These are phyloP conservation scores for Blakeslea trispora DNA, from an alignment of 371 early-diverging fungal species.

Conservation along the genomic window DNA sequence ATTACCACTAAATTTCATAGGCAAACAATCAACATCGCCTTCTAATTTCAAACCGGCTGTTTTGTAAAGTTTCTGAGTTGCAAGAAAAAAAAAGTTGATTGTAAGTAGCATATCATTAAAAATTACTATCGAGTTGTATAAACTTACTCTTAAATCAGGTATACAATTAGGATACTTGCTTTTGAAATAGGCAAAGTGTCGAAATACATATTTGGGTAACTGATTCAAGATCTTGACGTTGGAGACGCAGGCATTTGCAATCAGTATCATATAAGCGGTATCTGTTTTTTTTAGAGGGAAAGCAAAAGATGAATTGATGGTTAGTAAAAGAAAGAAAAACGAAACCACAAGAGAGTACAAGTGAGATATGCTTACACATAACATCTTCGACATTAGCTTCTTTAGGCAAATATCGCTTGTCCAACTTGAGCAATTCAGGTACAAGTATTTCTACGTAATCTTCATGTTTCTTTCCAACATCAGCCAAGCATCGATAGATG, in stretches of 20 bases:
- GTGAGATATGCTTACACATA: constrained; percentile 42
- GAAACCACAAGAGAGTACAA: not conserved
- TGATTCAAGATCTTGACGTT: constrained; percentile 50
- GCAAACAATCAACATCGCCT: constrained; percentile 32
- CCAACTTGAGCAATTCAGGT: constrained; percentile 60
- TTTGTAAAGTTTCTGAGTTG: constrained; percentile 29
- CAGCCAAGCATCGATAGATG: constrained; percentile 64
- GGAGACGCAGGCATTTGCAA: constrained; percentile 65
- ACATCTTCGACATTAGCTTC: constrained; percentile 71
- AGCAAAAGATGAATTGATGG: no score
- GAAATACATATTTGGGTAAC: constrained; percentile 70
- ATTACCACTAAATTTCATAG: constrained; percentile 29
- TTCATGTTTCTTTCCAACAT: constrained; percentile 65
- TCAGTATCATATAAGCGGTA: constrained; percentile 67
- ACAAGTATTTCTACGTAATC: constrained; percentile 57
- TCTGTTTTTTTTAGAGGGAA: constrained; percentile 39
- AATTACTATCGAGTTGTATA: not conserved
- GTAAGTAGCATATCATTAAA: no score
- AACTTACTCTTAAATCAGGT: constrained; percentile 57
- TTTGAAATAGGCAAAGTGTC: constrained; percentile 72
- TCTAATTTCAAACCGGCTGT: constrained; percentile 28
- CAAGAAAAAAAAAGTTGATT: no score
- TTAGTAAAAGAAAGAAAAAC: no score
- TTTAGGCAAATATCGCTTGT: constrained; percentile 64
- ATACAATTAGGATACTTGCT: constrained; percentile 71